Conservation (phyloP, 768 basidiomycete species). For the Pisolithus orientalis region DNA sequence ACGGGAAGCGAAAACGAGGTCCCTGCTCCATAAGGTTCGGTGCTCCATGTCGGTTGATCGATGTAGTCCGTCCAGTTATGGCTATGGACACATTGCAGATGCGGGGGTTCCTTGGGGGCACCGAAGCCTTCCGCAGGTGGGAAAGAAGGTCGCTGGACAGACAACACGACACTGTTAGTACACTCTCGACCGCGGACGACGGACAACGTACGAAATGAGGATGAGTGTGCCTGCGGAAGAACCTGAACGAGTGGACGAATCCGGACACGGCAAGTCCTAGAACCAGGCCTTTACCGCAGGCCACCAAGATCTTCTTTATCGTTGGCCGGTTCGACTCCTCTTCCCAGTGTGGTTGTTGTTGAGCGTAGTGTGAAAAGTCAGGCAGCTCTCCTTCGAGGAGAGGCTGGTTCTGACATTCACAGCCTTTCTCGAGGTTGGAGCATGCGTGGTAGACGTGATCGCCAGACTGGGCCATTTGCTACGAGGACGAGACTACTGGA, state of each 20-base stretch:
- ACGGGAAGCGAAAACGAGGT: slow-evolving; percentile 24
- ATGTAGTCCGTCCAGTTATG: slow-evolving; percentile 19
- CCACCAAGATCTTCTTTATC: slow-evolving; percentile 7
- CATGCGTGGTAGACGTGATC: not conserved
- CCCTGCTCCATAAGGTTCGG: slow-evolving; percentile 20
- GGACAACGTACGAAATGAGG: not conserved
- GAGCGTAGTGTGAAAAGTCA: not conserved
- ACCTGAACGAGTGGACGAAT: not conserved
- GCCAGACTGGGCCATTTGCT: too few species aligned
- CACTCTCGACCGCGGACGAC: not conserved
- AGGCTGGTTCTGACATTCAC: slow-evolving; percentile 1
- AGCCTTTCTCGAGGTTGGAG: slow-evolving; percentile 16
- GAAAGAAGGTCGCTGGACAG: not conserved
- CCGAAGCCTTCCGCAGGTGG: not conserved
- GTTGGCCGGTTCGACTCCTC: not conserved
- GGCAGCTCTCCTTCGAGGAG: not conserved
- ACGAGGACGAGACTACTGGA: too few species aligned
- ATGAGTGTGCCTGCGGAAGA: slow-evolving; percentile 7
- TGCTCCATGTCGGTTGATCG: slow-evolving; percentile 19
- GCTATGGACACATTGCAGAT: slow-evolving; percentile 10
- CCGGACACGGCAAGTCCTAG: slow-evolving; percentile 11
- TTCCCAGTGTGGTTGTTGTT: not conserved
- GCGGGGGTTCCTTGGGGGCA: not conserved
- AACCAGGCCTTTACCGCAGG: slow-evolving; percentile 4
- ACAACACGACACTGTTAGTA: not conserved